These are phyloP conservation scores for Paecilomyces fulvus DNA, from an alignment of 2,329 filamentous ascomycete genomes.

Conservation along the genomic window DNA sequence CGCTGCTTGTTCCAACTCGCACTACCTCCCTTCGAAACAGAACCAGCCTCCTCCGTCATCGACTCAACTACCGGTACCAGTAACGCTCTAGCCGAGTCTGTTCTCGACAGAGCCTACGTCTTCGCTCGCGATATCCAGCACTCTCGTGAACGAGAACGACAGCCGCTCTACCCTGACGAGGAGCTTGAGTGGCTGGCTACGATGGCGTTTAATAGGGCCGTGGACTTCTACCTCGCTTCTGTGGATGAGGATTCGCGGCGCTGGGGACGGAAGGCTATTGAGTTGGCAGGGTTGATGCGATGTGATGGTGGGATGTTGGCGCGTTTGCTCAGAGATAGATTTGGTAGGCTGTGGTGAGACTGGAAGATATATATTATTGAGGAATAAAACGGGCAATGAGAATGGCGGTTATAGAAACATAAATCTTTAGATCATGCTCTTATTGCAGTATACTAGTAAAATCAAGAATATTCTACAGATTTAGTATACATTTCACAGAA, in stretches of 20 bases:
- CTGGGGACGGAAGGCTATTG: conserved; percentile 30
- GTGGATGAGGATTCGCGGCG: conserved; percentile 22
- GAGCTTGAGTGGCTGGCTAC: conserved; percentile 53
- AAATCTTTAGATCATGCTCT: not conserved
- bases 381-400: not conserved
- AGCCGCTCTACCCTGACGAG: conserved; percentile 37
- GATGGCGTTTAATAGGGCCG: conserved; percentile 46
- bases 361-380: not conserved
- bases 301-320: conserved; percentile 15
- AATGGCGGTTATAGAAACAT: not conserved
- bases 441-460: too few relatives aligned
- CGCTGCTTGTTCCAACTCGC: conserved; percentile 66
- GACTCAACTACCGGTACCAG: conserved; percentile 2
- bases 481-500: too few relatives aligned
- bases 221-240: conserved; percentile 41
- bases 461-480: too few relatives aligned
- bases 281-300: conserved; percentile 20
- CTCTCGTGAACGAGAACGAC: conserved; percentile 8
- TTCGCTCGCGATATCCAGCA: conserved; percentile 25
- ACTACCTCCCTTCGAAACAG: not conserved
- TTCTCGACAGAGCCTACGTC: conserved; percentile 25
- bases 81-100: conserved; percentile 20
- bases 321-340: conserved; percentile 18
- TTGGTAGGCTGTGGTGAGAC: conserved; percentile 17
- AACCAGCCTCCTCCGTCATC: conserved; percentile 40